Percentiles rank a stretch among this genome's conserved stretches.
Conservation (phyloP, 495 filamentous ascomycete genomes). For the Penicillium lividum region DNA sequence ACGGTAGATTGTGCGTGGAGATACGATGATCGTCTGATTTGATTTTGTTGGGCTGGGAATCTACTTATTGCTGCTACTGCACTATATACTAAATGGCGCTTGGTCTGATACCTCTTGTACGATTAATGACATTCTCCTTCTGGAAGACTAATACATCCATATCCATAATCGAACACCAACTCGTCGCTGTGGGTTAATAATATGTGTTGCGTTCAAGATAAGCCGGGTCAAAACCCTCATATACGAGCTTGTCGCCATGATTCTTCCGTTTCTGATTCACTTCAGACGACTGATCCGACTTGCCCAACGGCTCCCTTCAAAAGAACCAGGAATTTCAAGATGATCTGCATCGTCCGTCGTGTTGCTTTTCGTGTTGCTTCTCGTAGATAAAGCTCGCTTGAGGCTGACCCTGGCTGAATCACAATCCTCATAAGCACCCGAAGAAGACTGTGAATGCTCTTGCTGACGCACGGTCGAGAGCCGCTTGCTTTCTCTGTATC, state of each 20-base stretch:
- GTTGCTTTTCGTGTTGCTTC: constrained; percentile 14
- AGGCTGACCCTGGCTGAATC: constrained; percentile 11
- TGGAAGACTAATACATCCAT: constrained; percentile 14
- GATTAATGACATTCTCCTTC: constrained; percentile 35
- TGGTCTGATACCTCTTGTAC: constrained; percentile 36
- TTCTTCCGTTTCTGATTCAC: neutral
- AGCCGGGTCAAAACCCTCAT: neutral
- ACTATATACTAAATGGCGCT: constrained; percentile 14
- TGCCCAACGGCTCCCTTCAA: constrained; percentile 32
- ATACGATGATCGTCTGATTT: constrained; percentile 6
- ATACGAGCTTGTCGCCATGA: neutral
- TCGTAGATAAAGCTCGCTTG: constrained; percentile 17
- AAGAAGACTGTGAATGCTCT: constrained; percentile 17
- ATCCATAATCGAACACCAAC: constrained; percentile 17
- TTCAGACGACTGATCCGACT: constrained; percentile 23
- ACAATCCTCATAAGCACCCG: constrained; percentile 16
- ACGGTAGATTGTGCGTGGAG: constrained; percentile 47
- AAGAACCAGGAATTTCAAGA: constrained; percentile 31
- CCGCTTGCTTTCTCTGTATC: constrained; percentile 16
- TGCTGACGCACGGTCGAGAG: constrained; percentile 12
- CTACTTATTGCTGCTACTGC: constrained; percentile 18
- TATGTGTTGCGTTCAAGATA: constrained; percentile 10
- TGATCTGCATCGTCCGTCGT: constrained; percentile 29
- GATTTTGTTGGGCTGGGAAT: neutral
- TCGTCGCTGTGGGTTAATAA: constrained; percentile 16